Base-by-base conservation (phyloP, 805 yeast genomes). In the Citeromyces matritensis region DNA sequence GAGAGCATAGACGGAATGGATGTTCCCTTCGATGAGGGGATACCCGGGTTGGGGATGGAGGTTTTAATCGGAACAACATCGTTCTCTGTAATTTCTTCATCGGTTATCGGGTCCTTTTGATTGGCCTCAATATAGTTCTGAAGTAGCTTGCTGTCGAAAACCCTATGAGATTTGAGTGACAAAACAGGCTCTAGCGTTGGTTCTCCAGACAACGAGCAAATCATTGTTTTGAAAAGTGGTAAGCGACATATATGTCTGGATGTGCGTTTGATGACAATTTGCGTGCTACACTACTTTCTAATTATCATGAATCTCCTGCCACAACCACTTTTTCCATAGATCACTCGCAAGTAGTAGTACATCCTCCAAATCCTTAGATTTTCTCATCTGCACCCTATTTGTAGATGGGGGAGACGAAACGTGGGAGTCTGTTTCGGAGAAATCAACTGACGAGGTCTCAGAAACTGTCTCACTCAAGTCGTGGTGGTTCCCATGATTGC, bases 1-100 rank as follows among this genome's bases (percentile, higher is more conserved):
- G 82, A 61, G 31, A 86, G 57, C 42, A 86, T 52, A 4, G 81
- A 61, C 0, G 97, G 97, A 21, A 86, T 81, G 0, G 93, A 79
- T 14, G 74, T 67, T 36, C 59, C 45, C 0, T 65, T 57, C 1
- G 79, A 60, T 7, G 61, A 69, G 39, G 49, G 54, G 30, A 38
- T 25, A 3, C 32, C 21, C 9, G 40, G 41, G 4, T 48, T 51
- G 4, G 65, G 57, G 4, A 63, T 60, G 5, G 34, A 24, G 21
- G 7, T 7, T 9, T 42, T 39, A 7, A 55, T 42, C 3, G 55
- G 53, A 6, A 85, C 55, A 9, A 85, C 55, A 11, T 84, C 91
- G 2, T 67, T 72, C 1, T 48, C 42, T 0, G 60, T 39, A 37
- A 85, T 52, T 2, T 76, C 69, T 32, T 78, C 76, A 35, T 75